A percentile compares a stretch with the other conserved stretches of the same genome.
These are phyloP conservation scores for Laetiporus sulphureus DNA, from an alignment of 1,284 basidiomycete genomes.

Conservation along the genomic window DNA sequence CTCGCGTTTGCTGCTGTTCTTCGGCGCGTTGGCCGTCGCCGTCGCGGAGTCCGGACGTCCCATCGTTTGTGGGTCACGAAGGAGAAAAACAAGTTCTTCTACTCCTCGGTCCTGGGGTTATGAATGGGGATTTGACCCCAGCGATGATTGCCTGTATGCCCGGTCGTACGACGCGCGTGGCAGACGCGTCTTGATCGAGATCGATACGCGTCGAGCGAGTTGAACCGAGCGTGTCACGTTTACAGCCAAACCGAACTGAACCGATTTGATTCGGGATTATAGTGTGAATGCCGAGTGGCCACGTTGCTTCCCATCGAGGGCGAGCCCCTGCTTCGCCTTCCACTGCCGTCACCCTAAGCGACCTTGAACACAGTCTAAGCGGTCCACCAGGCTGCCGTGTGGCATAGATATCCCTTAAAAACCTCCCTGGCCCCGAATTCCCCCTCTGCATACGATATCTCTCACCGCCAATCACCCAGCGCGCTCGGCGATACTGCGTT, in stretches of 20 bases:
- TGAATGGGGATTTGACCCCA: too few relatives aligned
- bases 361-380: neutral
- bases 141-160: too few relatives aligned
- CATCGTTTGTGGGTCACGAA: neutral
- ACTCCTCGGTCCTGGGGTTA: neutral
- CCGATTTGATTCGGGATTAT: neutral
- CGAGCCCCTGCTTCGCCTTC: too few relatives aligned
- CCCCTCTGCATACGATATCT: too few relatives aligned
- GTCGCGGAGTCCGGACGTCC: neutral
- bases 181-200: neutral
- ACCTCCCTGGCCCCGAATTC: too few relatives aligned
- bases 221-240: neutral
- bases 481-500: too few relatives aligned
- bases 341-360: neutral
- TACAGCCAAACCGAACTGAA: neutral
- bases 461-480: too few relatives aligned
- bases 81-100: neutral
- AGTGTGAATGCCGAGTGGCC: neutral
- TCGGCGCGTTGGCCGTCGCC: constrained; percentile 1
- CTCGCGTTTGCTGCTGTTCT: neutral
- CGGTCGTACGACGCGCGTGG: too few relatives aligned
- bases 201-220: neutral
- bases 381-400: too few relatives aligned
- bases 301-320: neutral
- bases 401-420: too few relatives aligned